Conservation (phyloP, 2,329 filamentous ascomycete genomes). For the Colletotrichum spinosum region DNA sequence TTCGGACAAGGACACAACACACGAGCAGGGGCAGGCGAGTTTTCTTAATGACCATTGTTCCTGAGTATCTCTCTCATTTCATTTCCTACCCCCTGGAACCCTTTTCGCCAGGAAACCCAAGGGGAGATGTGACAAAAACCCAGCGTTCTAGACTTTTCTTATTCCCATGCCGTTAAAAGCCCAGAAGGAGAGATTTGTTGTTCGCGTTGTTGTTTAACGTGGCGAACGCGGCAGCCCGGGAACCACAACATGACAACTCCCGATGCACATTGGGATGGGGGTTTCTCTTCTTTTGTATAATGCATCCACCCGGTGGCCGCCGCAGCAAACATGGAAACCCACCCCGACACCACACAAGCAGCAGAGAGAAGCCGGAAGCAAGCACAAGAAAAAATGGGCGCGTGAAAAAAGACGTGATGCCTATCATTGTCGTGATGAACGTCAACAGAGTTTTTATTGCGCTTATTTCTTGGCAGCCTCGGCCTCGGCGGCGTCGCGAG, state of each 20-base stretch:
- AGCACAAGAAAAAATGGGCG: conserved; percentile 14
- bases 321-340: conserved; percentile 31
- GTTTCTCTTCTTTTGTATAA: too few relatives aligned
- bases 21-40: conserved; percentile 35
- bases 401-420: too few relatives aligned
- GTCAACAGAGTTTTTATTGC: conserved; percentile 29
- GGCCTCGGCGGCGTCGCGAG: conserved; percentile 87
- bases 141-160: conserved; percentile 31
- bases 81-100: conserved; percentile 11
- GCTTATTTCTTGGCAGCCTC: conserved; percentile 88
- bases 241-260: conserved; percentile 32
- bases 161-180: conserved; percentile 11
- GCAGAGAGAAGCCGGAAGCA: conserved; percentile 27
- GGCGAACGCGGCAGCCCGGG: conserved; percentile 35
- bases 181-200: conserved; percentile 12
- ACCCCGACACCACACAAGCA: conserved; percentile 36
- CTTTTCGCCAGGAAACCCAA: conserved; percentile 33
- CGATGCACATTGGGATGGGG: conserved; percentile 27
- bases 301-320: conserved; percentile 21
- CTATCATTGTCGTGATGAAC: neutral
- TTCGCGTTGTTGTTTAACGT: conserved; percentile 32
- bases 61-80: conserved; percentile 37
- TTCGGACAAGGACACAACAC: neutral
- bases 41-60: conserved; percentile 38
- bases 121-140: conserved; percentile 14